Evolutionary conservation across 331 rosid species (phyloP), one percentile per base, ranked within the genome.

Genomic region (Erythrophleum ivorense): DNA sequence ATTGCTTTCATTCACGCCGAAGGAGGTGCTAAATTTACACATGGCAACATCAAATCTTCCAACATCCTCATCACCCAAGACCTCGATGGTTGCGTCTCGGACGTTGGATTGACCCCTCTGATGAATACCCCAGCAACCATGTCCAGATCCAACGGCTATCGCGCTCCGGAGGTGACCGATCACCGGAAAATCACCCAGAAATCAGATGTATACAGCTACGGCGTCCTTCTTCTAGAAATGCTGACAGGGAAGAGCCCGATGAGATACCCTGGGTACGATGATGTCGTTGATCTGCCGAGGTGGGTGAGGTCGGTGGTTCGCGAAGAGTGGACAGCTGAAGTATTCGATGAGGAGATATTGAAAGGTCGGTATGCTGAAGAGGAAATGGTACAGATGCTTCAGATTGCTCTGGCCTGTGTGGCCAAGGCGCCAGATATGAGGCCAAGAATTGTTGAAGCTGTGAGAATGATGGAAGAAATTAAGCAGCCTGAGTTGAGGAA

Each of bases 131-230:
- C 91, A 11, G 19, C 89, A 64, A 64, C 88, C 76, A 67, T 86
- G 82, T 83, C 90, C 14, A 83, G 90, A 69, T 67, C 87, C 63
- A 84, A 85, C 0, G 92, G 94, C 15, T 94, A 92, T 53, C 83
- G 82, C 0, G 91, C 98, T 50, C 98, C 94, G 0, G 98, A 94
- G 86, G 88, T 86, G 11, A 66, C 65, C 21, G 91, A 91, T 63
- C 74, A 85, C 3, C 78, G 88, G 63, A 92, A 85, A 55, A 85
- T 80, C 76, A 82, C 88, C 1, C 92, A 89, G 15, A 90, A 94
- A 78, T 83, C 92, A 13, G 98, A 92, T 77, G 97, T 94, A 15
- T 94, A 94, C 83, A 88, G 94, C 89, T 94, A 88, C 38, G 98
- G 98, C 1, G 94, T 94, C 53, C 80, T 92, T 77, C 92, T 94